These are phyloP conservation scores for Aspergillus sp. DNA, from an alignment of 2,329 filamentous ascomycete genomes.

Conservation along the genomic window DNA sequence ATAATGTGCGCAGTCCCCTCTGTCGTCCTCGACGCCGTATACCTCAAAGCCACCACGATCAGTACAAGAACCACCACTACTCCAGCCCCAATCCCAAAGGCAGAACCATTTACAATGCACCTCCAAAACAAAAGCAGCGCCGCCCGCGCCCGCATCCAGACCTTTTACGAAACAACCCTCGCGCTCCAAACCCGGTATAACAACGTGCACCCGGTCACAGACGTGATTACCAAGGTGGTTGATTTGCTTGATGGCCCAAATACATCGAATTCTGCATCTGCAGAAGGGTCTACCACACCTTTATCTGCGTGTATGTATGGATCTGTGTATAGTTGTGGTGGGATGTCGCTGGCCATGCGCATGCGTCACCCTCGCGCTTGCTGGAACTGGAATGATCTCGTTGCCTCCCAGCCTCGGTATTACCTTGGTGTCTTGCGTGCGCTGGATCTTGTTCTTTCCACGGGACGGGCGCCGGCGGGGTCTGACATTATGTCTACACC, in stretches of 20 bases:
- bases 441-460: neutral
- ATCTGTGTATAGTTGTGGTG: too few relatives aligned
- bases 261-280: neutral
- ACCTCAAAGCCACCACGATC: neutral
- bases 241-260: neutral
- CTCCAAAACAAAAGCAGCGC: neutral
- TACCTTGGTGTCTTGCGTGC: neutral
- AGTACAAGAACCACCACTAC: too few relatives aligned
- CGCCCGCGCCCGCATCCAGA: neutral
- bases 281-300: too few relatives aligned
- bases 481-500: too few relatives aligned
- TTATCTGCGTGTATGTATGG: too few relatives aligned
- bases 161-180: neutral
- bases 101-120: neutral
- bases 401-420: neutral
- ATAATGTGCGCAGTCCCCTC: neutral
- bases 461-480: too few relatives aligned
- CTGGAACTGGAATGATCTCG: neutral
- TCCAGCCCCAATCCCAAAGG: neutral
- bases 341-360: too few relatives aligned
- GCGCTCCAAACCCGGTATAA: neutral
- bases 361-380: too few relatives aligned
- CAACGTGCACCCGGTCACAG: neutral
- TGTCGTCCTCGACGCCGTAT: neutral
- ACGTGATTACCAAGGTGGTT: neutral